Percentiles rank a stretch among this genome's conserved stretches.
Evolutionary conservation across 148 eudicot genomes (phyloP).

Genomic region (Hydrangea macrophylla): DNA sequence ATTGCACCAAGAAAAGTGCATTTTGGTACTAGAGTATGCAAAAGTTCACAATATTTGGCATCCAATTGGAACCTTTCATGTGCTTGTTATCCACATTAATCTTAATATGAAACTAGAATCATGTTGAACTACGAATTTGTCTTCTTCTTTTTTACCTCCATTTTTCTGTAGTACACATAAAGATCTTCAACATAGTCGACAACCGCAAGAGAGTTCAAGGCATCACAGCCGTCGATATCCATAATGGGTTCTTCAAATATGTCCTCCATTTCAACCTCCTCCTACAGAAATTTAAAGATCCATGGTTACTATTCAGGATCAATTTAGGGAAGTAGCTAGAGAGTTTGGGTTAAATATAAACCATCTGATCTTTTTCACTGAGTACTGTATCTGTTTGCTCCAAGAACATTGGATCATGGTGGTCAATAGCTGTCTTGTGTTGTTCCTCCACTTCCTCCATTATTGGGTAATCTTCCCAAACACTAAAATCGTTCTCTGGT

Average conservation of each 20-base stretch:
- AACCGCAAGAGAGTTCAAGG: constrained; percentile 60
- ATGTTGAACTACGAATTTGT: too few relatives aligned
- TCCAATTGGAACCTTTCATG: too few relatives aligned
- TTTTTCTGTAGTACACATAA: constrained; percentile 56
- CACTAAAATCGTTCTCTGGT: constrained; percentile 23
- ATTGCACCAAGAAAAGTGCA: too few relatives aligned
- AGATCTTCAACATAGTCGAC: constrained; percentile 70
- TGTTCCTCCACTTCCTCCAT: constrained; percentile 36
- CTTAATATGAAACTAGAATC: too few relatives aligned
- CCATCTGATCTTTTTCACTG: constrained; percentile 39
- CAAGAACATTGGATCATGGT: constrained; percentile 48
- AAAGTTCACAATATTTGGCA: too few relatives aligned
- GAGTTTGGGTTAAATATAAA: constrained; percentile 12
- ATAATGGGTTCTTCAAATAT: constrained; percentile 54
- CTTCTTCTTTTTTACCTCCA: constrained; percentile 71
- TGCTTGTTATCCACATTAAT: too few relatives aligned
- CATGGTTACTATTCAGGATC: background rate
- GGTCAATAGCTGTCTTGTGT: constrained; percentile 23
- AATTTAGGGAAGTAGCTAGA: background rate
- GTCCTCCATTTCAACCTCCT: constrained; percentile 87
- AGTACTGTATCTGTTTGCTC: constrained; percentile 28
- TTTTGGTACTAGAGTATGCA: too few relatives aligned
- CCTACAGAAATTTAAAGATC: constrained; percentile 19
- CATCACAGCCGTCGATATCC: constrained; percentile 69
- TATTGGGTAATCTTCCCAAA: constrained; percentile 31